A percentile compares a stretch with the other conserved stretches of the same genome.
phyloP scores from a whole-genome alignment of 1,284 basidiomycete genomes.

The Pterula multifida region DNA sequence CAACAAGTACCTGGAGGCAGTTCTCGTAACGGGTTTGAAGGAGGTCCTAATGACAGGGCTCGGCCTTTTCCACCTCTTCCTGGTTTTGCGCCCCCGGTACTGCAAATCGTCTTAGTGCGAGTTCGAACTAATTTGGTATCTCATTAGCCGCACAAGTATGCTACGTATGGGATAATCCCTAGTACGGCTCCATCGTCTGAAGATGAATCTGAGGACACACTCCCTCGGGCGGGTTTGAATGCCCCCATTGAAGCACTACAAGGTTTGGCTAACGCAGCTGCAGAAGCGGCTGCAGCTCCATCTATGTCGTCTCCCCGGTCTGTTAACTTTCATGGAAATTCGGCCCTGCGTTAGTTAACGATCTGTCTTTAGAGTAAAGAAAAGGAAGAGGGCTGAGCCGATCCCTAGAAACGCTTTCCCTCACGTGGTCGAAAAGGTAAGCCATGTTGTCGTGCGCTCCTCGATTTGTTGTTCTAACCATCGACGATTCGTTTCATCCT shows the following conservation, averaged over 20 bases:
- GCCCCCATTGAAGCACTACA: conserved; percentile 90
- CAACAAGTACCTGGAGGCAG: conserved; percentile 2
- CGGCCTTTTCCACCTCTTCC: conserved; percentile 69
- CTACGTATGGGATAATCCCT: conserved; percentile 79
- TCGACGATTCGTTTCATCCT: conserved; percentile 6
- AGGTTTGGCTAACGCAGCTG: conserved; percentile 86
- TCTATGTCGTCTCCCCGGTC: conserved; percentile 35
- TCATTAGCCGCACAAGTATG: conserved; percentile 75
- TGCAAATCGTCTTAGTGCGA: too few relatives aligned
- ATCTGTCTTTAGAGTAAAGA: conserved; percentile 49
- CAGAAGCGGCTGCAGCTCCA: conserved; percentile 76
- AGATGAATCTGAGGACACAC: conserved; percentile 78
- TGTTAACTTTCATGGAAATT: conserved; percentile 8
- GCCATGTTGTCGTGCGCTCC: conserved; percentile 7
- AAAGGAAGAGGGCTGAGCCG: conserved; percentile 79
- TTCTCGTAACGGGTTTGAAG: conserved; percentile 28
- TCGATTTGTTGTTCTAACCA: conserved; percentile 1
- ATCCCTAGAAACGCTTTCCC: conserved; percentile 78
- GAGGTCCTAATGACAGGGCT: conserved; percentile 20
- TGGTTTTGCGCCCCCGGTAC: conserved; percentile 77
- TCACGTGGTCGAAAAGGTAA: conserved; percentile 72
- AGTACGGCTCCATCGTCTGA: conserved; percentile 75
- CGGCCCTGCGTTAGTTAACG: conserved; percentile 2
- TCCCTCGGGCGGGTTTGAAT: conserved; percentile 70
- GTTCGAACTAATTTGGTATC: too few relatives aligned